Base-by-base conservation (phyloP, 1,284 basidiomycete genomes). In the Cystobasidium sp. region DNA sequence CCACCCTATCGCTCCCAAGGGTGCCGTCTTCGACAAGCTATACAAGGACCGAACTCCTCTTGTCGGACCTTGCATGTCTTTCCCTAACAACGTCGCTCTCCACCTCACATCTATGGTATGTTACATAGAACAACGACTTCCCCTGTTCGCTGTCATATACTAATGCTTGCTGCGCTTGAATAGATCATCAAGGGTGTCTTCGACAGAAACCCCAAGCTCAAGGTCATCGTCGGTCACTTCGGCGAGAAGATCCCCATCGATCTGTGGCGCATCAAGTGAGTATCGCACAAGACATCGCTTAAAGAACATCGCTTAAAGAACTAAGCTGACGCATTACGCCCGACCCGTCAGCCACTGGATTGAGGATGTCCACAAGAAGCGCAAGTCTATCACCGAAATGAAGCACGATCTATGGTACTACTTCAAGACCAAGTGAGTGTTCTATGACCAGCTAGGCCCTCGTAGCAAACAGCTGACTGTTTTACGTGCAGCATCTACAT, bases 191-290 rank as follows among this genome's bases (percentile, higher is more conserved):
- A 82, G 76, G 81, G 81, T 49, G 81, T 82, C 20, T 82, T 82
- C 44, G 81, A 82, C 78, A 80, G 81, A 24, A 80, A 80, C 77
- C 81, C 81, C 18, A 82, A 82, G 78, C 81, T 82, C 75, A 80
- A 81, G 77, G 78, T 82, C 70, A 82, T 82, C 49, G 79, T 82
- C n/a, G 81, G 81, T 43, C 81, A 82, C 77, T 78, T 82, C 16
- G 81, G 81, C 76, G 81, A 82, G 76, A 80, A 81, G 75, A 79
- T 82, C 52, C 80, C 80, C 9, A 80, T 81, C 37, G 81, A 82
- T 75, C 76, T 82, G 63, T 81, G 80, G 81, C 76, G 81, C 37
- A 81, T 81, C 78, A 78, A 82, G 68, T 70, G 24, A 43, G 66
- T 41, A 7, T 18, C 2, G 2, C 31, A 4, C 24, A 20, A 41